These are phyloP conservation scores for Exophiala oligosperma DNA, from an alignment of 2,329 filamentous ascomycete genomes.

Conservation along the genomic window DNA sequence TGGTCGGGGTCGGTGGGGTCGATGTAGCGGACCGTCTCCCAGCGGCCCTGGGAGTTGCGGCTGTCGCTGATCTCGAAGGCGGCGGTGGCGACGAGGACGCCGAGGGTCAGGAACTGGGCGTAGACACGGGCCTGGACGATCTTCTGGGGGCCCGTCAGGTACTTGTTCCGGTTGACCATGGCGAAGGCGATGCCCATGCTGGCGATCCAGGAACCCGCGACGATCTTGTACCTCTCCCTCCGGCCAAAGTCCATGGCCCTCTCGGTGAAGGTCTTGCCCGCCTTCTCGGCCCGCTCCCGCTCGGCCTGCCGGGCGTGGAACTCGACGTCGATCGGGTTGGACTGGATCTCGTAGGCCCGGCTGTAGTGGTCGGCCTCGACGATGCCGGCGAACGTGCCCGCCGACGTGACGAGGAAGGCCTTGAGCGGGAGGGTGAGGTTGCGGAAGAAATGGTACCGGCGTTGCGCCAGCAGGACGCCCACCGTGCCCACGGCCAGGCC, in stretches of 20 bases:
- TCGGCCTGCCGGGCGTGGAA: constrained; percentile 62
- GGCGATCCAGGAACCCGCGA: constrained; percentile 77
- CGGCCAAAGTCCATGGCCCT: constrained; percentile 71
- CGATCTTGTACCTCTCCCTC: constrained; percentile 82
- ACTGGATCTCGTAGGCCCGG: constrained; percentile 67
- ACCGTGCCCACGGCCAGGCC: constrained; percentile 67
- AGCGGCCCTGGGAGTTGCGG: constrained; percentile 65
- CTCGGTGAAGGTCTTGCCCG: constrained; percentile 58
- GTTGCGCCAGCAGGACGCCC: constrained; percentile 67
- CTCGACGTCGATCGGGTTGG: constrained; percentile 69
- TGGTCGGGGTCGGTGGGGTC: constrained; percentile 81
- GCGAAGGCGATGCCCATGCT: constrained; percentile 74
- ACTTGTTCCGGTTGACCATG: constrained; percentile 75
- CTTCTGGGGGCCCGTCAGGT: constrained; percentile 76
- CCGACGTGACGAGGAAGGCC: constrained; percentile 81
- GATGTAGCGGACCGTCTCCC: constrained; percentile 72
- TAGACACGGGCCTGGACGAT: constrained; percentile 93
- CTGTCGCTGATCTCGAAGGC: constrained; percentile 81
- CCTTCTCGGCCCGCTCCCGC: constrained; percentile 54
- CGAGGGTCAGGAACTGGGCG: constrained; percentile 83
- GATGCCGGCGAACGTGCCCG: constrained; percentile 83
- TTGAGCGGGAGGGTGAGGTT: constrained; percentile 85
- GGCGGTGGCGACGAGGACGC: constrained; percentile 78
- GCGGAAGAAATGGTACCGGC: constrained; percentile 75
- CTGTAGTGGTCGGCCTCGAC: constrained; percentile 77